Base-by-base conservation (phyloP, 306 rosid genomes). In the Alnus glutinosa region DNA sequence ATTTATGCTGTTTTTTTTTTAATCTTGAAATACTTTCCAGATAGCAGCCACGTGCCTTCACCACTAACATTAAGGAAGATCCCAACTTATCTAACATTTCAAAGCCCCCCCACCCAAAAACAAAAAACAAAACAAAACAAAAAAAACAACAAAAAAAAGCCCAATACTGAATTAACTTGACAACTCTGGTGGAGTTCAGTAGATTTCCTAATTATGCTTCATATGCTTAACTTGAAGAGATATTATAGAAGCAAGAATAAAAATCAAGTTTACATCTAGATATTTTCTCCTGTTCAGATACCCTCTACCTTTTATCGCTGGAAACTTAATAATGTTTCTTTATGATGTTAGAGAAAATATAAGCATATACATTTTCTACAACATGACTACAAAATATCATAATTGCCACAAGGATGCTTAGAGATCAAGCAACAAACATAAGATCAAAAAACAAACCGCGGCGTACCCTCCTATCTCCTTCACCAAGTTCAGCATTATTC, bases 401-500 rank as follows among this genome's bases (percentile, higher is more conserved):
- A 28, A 11, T 39, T 68, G 28, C 72, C 30, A 68, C 72, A 68
- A 42, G 30, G 15, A 68, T 68, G 72, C 48, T 36, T 14, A 37
- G 7, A 68, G 51, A 42, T 68, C 48, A 19, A 16, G 51, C 7
- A 68, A 39, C 8, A 67, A 18, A 68, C 49, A 68, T 68, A 66
- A 4, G 51, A 9, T 68, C 13, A 18, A 18, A 68, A 48, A 68
- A 68, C 4, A 67, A 66, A 34, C n/a, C 3, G 32, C 15, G 7
- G 51, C 49, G 3, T 68, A 68, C 72, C 72, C 42, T 68, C 72
- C 72, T 68, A 68, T 68, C 72, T 68, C 72, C 72, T 8, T 68
- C 72, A 39, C 30, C 28, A 68, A 68, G 8, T 5, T 68, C 32
- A 2, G 72, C 71, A 66, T 7, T 68, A 68, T 68, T 68, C 16